These are phyloP conservation scores for Tardiomyces depauwii DNA, from an alignment of 1,139 yeast species.

Conservation along the genomic window DNA sequence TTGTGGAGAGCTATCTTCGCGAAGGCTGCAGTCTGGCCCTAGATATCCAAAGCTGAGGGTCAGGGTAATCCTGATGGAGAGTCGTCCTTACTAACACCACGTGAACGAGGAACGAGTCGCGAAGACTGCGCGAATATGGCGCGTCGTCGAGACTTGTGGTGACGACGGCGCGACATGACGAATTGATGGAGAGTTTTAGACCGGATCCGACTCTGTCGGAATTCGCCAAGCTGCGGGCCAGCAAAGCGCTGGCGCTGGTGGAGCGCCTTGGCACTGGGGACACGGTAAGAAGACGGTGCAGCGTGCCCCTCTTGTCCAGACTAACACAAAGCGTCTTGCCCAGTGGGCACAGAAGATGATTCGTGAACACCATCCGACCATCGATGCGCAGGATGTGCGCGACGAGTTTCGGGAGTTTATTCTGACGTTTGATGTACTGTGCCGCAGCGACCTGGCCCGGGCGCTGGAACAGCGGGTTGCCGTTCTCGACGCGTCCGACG, in stretches of 20 bases:
- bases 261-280: no score
- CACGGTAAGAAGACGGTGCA: background rate
- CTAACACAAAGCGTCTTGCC: background rate
- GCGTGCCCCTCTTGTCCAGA: background rate
- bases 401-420: constrained; percentile 10
- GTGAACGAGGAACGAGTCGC: no score
- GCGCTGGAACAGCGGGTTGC: constrained; percentile 12
- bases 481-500: constrained; percentile 4
- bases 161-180: no score
- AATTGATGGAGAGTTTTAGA: no score
- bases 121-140: no score
- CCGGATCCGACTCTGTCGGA: no score
- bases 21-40: background rate
- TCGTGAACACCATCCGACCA: constrained; percentile 1
- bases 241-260: no score
- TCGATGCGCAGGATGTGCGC: constrained; percentile 2
- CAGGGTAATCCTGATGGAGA: background rate
- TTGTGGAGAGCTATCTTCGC: background rate
- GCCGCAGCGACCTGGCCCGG: constrained; percentile 15
- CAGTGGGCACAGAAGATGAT: constrained; percentile 1
- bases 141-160: no score
- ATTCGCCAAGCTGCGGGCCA: no score
- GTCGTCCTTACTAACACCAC: background rate
- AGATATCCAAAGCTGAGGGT: background rate
- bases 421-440: constrained; percentile 14